Evolutionary conservation across 371 early-diverging fungal genomes (phyloP).

Genomic region (Mortierella sp.): DNA sequence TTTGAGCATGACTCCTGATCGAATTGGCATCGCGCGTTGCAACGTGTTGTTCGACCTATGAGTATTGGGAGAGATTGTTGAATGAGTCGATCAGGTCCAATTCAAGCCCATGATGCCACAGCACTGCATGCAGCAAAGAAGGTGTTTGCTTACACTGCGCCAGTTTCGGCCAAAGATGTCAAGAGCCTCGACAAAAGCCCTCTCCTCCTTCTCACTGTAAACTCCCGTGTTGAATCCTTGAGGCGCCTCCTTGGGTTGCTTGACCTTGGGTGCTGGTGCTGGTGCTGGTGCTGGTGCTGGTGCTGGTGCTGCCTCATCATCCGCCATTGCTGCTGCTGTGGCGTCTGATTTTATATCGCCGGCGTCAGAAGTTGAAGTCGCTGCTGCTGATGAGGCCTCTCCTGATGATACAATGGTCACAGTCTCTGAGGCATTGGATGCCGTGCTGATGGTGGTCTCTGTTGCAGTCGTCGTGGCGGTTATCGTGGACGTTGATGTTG

Average conservation of each 20-base stretch:
- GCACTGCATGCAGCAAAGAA: background rate
- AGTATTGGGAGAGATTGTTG: background rate
- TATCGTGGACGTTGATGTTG: background rate
- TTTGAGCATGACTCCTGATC: constrained; percentile 91
- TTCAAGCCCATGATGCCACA: background rate
- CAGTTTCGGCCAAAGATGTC: constrained; percentile 88
- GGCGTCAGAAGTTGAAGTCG: background rate
- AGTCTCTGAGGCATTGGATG: constrained; percentile 8
- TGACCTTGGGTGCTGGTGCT: constrained; percentile 19
- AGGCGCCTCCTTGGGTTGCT: constrained; percentile 58
- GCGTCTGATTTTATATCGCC: background rate
- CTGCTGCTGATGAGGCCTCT: background rate
- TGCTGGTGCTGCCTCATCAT: background rate
- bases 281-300: constrained; percentile 13
- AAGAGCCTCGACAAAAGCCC: constrained; percentile 80
- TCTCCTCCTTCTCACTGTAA: constrained; percentile 85
- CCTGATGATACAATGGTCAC: constrained; percentile 11
- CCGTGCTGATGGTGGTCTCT: constrained; percentile 25
- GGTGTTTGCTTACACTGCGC: constrained; percentile 66
- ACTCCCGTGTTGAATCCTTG: constrained; percentile 77
- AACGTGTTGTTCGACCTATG: constrained; percentile 77
- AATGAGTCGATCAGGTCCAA: background rate
- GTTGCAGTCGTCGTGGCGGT: background rate
- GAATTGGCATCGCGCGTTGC: constrained; percentile 86
- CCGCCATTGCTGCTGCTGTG: background rate